Base-by-base conservation (phyloP, 2,329 filamentous ascomycete genomes). In the Colletotrichum tamarilloi region DNA sequence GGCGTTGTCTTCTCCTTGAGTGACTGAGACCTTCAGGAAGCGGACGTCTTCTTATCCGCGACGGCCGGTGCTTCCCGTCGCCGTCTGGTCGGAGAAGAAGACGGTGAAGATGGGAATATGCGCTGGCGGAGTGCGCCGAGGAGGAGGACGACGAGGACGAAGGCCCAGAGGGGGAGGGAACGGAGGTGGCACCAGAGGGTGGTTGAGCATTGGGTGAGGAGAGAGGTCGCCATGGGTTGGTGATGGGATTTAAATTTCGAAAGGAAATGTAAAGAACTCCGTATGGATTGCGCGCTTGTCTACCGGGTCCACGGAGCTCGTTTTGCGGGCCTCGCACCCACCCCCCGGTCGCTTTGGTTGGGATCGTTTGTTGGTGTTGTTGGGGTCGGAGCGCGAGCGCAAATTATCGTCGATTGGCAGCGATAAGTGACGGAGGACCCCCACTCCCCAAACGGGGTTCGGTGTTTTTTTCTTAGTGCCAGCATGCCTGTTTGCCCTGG, bases 171-270 rank as follows among this genome's bases (percentile, higher is more conserved):
- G 49, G 84, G 81, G 26, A 82, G 75, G 52, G 79, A 81, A 74
- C 84, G 82, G 26, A 83, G 75, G 73, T 83, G 77, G 77, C 85
- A 87, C 75, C 85, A 75, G 68, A 84, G 75, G 1, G 83, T 84
- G 73, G 77, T 84, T 49, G 82, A 83, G 78, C 85, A 87, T 83
- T 84, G 84, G 57, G 82, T 78, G 65, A 83, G 77, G 62, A 84
- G 77, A 46, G 74, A 75, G 60, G 49, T 26, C 35, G 69, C 9
- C 58, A 72, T 69, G 19, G 19, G 66, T 42, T 28, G 9, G 2
- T 58, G 28, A 38, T 28, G 19, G 22, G 22, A n/a, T 24, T n/a
- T 59, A 28, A 38, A 22, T 49, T 60, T 42, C 11, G 19, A 35
- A 30, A 26, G 26, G 26, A 12, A 12, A 35, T 35, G 32, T 35